Base-by-base conservation (phyloP, 176 grass and related monocot species). In the Stipa capillata region DNA sequence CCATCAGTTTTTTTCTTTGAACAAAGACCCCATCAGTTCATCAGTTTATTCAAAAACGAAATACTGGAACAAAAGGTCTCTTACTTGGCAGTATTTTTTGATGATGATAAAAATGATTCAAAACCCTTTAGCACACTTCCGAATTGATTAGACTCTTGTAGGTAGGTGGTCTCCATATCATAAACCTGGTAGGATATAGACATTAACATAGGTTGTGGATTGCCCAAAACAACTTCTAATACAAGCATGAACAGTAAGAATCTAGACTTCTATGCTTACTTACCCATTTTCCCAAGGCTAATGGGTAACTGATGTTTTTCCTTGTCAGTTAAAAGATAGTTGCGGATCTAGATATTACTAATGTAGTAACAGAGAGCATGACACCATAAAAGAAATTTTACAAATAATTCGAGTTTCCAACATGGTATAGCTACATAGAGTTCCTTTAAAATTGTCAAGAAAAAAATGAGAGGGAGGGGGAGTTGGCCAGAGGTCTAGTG, bases 81-180 rank as follows among this genome's bases (percentile, higher is more conserved):
- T 97, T 93, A 99, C 96, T 99, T 99, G 1, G 92, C 56, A 76
- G 86, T 93, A 36, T 89, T 93, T 85, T 99, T 99, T 43, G 96
- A 91, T 13, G 92, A 92, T 74, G 96, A 95, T 45, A 99, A 89
- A 85, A 93, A 99, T n/a, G 89, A 89, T 87, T 99, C 96, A 33
- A 95, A 99, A 78, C 92, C 96, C 88, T 95, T 99, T 50, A 99
- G 75, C 7, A 95, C 92, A 15, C 96, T 99, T 85, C 96, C 96
- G 39, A 88, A 93, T 44, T 95, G 96, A 90, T 95, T 95, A 45
- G 92, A 95, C 23, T 99, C 96, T 89, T 99, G 96, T 71, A 99
- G 85, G 54, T 99, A 99, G 34, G 83, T 87, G 10, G 96, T 99
- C 84, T 99, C 96, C 87, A 99, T 90, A 83, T 99, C 96, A 87